phyloP scores from a whole-genome alignment of 192 early-diverging fungal species.

The Coemansia sp. region DNA sequence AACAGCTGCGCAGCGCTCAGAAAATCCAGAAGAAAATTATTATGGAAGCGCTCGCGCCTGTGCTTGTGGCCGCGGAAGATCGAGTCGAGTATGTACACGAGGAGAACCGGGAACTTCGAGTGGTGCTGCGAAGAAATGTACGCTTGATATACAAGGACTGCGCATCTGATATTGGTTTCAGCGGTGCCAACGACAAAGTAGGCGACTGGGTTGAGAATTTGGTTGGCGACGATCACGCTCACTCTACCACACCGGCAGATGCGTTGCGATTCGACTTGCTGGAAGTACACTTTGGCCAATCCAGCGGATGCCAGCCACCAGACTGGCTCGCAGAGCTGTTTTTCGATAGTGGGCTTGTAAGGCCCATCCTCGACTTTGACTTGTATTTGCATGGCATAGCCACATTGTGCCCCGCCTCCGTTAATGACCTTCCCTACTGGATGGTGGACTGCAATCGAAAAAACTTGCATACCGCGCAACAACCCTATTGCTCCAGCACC shows the following conservation, averaged over 20 bases:
- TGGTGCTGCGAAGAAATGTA: constrained; percentile 33
- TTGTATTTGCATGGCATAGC: constrained; percentile 46
- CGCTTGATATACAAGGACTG: constrained; percentile 10
- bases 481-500: background rate
- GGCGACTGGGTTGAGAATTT: background rate
- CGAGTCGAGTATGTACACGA: constrained; percentile 40
- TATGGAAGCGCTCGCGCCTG: constrained; percentile 33
- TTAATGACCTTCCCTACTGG: constrained; percentile 43
- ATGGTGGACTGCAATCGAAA: constrained; percentile 37
- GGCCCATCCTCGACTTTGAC: constrained; percentile 52
- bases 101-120: constrained; percentile 16
- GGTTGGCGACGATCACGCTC: background rate
- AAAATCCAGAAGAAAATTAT: constrained; percentile 50
- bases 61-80: constrained; percentile 31
- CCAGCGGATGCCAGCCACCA: constrained; percentile 22
- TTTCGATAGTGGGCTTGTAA: constrained; percentile 40
- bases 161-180: background rate
- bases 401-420: constrained; percentile 10
- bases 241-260: background rate
- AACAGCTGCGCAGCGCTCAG: constrained; percentile 33
- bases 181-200: background rate
- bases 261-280: background rate
- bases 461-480: constrained; percentile 8
- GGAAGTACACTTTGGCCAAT: constrained; percentile 33
- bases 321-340: constrained; percentile 44